Conservation (phyloP, 2,329 filamentous ascomycete species). For the Xylariaceae sp. region DNA sequence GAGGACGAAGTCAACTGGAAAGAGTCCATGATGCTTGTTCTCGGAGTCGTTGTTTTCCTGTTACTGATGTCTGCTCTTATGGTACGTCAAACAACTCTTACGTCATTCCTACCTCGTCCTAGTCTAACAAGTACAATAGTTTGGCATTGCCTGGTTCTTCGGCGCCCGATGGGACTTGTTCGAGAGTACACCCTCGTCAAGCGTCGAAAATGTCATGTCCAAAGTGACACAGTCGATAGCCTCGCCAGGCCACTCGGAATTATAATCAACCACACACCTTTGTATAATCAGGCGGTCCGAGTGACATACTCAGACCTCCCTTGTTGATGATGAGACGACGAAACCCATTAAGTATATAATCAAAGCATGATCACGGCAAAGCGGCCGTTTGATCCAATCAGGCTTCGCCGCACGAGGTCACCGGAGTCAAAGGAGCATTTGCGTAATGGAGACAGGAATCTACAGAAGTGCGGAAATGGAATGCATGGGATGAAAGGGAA, state of each 20-base stretch:
- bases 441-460: no score
- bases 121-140: constrained; percentile 44
- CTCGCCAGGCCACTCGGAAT: constrained; percentile 26
- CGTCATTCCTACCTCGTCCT: background rate
- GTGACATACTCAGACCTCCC: background rate
- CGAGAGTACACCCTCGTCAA: constrained; percentile 41
- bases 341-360: background rate
- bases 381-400: constrained; percentile 8
- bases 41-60: constrained; percentile 65
- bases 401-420: background rate
- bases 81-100: constrained; percentile 52
- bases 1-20: constrained; percentile 49
- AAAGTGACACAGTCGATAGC: constrained; percentile 18
- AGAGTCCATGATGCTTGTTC: constrained; percentile 62
- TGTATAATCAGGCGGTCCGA: background rate
- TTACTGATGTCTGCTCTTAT: constrained; percentile 69
- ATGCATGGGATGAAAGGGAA: no score
- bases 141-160: constrained; percentile 72
- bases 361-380: constrained; percentile 3
- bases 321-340: constrained; percentile 11
- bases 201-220: constrained; percentile 11
- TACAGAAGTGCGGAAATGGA: no score
- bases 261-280: constrained; percentile 17
- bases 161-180: constrained; percentile 78
- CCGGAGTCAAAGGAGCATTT: no score